Evolutionary conservation across 495 filamentous ascomycete species (phyloP), one percentile per base, ranked within the genome.

Genomic region (Aspergillus sparsus): DNA sequence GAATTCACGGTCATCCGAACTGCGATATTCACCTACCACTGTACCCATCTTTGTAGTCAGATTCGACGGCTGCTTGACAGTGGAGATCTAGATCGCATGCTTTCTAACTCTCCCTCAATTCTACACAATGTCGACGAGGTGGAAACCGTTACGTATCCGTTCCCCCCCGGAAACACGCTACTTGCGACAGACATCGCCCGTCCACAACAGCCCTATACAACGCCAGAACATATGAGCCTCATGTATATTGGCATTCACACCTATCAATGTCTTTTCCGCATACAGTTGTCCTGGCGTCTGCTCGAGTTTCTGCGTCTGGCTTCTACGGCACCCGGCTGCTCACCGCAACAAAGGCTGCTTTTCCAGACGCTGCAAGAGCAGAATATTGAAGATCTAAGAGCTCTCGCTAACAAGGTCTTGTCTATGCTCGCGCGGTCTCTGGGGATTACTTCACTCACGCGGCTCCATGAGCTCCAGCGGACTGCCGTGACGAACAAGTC

Each of bases 1-100:
- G 49, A 51, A 15, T 34, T n/a, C 15, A 10, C 18, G 18, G 34
- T 51, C 12, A 5, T 51, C 10, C 49, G 49, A n/a, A 51, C 49
- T 32, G 49, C 32, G 12, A 32, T 33, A 13, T 51, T 51, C 12
- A 15, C 18, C 49, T 51, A 51, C 12, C 49, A 51, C 49, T 51
- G 49, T 11, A 51, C 34, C 32, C 21, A 11, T 10, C 6, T 51
- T 10, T 11, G 32, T 11, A 31, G 11, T 18, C 49, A 15, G 5
- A 34, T 51, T 11, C 21, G 15, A 6, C 9, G 11, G 34, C 27
- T 51, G 1, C 49, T 51, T 1, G 21, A 10, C 9, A 11, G 34
- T n/a, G 21, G 13, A 3, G 21, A 34, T n/a, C 15, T 11, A 13
- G 49, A 51, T 32, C 21, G 13, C 11, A 6, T 51, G 8, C 21